These are phyloP conservation scores for Cunninghamia lanceolata DNA, from an alignment of 75 land plant species.

Conservation along the genomic window DNA sequence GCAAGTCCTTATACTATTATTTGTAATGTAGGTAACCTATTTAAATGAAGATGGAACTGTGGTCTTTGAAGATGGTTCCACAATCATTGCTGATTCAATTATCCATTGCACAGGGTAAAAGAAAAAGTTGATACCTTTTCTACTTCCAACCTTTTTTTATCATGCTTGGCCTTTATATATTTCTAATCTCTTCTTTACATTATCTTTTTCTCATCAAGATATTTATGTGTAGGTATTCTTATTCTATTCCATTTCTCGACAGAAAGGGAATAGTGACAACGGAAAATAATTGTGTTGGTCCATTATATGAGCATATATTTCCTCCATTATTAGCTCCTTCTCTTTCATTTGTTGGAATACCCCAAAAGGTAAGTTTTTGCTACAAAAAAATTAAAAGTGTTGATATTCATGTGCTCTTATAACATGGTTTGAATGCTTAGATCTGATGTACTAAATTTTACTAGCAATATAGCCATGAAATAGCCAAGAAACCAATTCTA, in stretches of 20 bases:
- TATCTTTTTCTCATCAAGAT: neutral
- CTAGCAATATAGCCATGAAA: neutral
- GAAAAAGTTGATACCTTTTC: neutral
- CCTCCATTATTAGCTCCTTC: slow-evolving; percentile 83
- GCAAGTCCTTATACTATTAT: slow-evolving; percentile 5
- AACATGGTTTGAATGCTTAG: neutral
- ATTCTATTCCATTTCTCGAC: slow-evolving; percentile 85
- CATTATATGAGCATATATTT: slow-evolving; percentile 82
- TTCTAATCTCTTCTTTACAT: neutral
- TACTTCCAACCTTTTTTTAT: neutral
- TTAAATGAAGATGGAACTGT: neutral
- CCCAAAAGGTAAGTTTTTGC: slow-evolving; percentile 52
- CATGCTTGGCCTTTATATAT: neutral
- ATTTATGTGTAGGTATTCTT: slow-evolving; percentile 64
- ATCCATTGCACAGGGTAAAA: slow-evolving; percentile 87
- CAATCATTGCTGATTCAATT: slow-evolving; percentile 57
- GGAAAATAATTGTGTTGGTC: slow-evolving; percentile 76
- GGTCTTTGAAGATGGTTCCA: slow-evolving; percentile 47
- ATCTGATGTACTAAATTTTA: neutral
- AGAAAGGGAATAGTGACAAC: slow-evolving; percentile 65
- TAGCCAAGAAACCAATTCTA: neutral
- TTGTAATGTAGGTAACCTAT: neutral
- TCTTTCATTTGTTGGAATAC: slow-evolving; percentile 83
- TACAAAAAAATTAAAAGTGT: neutral
- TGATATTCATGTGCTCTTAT: neutral